Evolutionary conservation across 2,329 filamentous ascomycete genomes (phyloP).

Genomic region (Dothistroma septosporum): DNA sequence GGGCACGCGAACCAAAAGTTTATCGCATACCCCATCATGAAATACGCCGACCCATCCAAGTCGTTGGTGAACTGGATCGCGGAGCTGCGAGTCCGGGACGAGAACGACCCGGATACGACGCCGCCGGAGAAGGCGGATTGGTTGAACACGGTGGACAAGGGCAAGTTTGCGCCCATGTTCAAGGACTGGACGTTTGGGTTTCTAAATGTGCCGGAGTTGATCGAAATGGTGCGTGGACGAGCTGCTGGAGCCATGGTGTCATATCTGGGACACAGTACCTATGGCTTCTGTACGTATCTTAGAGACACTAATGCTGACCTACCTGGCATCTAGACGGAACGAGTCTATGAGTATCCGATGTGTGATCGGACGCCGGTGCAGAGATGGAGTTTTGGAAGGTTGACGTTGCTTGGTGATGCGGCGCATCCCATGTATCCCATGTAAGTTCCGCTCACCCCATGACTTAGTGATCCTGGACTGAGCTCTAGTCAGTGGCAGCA

Average conservation of each 20-base stretch:
- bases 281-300: no score
- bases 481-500: conserved; percentile 39
- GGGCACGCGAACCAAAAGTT: conserved; percentile 48
- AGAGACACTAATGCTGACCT: no score
- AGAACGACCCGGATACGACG: conserved; percentile 42
- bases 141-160: conserved; percentile 42
- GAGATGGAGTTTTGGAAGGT: conserved; percentile 38
- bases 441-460: not conserved
- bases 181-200: conserved; percentile 43
- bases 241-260: no score
- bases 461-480: conserved; percentile 14
- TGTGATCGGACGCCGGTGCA: conserved; percentile 43
- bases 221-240: conserved; percentile 25
- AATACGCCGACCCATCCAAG: conserved; percentile 35
- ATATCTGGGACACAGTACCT: no score
- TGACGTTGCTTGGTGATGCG: conserved; percentile 42
- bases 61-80: conserved; percentile 48
- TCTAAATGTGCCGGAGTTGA: conserved; percentile 42
- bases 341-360: conserved; percentile 47
- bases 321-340: conserved; percentile 32
- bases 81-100: conserved; percentile 41
- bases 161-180: conserved; percentile 40
- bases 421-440: conserved; percentile 36
- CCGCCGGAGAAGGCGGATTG: conserved; percentile 43
- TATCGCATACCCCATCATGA: conserved; percentile 46